A percentile compares a stretch with the other conserved stretches of the same genome.
These are phyloP conservation scores for Waitea zeae DNA, from an alignment of 1,284 basidiomycete genomes.

Conservation along the genomic window DNA sequence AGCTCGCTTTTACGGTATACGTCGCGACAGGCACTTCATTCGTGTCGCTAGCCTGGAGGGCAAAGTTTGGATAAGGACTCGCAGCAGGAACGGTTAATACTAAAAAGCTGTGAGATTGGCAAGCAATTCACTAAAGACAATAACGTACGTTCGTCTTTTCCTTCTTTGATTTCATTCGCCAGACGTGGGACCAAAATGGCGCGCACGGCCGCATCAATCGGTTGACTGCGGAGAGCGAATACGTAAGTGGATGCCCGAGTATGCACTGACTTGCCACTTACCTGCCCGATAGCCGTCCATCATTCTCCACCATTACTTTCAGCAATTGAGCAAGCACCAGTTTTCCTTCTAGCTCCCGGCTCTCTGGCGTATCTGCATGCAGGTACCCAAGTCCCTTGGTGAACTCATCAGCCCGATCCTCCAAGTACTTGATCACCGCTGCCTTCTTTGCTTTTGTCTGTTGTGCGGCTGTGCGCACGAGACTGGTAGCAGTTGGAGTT, in stretches of 20 bases:
- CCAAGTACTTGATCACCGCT: conserved; percentile 62
- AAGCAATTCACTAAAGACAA: neutral
- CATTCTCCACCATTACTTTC: conserved; percentile 70
- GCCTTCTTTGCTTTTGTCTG: conserved; percentile 73
- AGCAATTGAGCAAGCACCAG: conserved; percentile 61
- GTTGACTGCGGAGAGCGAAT: conserved; percentile 27
- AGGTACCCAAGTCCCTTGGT: conserved; percentile 63
- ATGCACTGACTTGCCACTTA: conserved; percentile 27
- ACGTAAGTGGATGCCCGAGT: neutral
- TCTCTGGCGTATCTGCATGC: conserved; percentile 29
- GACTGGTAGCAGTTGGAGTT: conserved; percentile 36
- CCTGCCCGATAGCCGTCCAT: conserved; percentile 75
- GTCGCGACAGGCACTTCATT: conserved; percentile 26
- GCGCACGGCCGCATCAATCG: conserved; percentile 50
- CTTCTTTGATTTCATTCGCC: conserved; percentile 11
- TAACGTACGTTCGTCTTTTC: conserved; percentile 5
- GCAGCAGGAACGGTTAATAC: conserved; percentile 5
- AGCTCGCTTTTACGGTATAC: conserved; percentile 19
- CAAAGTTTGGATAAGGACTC: neutral
- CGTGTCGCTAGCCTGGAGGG: neutral
- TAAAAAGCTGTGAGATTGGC: conserved; percentile 5
- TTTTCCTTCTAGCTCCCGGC: conserved; percentile 57
- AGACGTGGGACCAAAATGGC: conserved; percentile 46
- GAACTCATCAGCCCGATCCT: conserved; percentile 60
- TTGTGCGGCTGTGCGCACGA: conserved; percentile 47